A percentile compares a stretch with the other conserved stretches of the same genome.
Conservation (phyloP, 306 rosid genomes). For the Fagus sylvatica region DNA sequence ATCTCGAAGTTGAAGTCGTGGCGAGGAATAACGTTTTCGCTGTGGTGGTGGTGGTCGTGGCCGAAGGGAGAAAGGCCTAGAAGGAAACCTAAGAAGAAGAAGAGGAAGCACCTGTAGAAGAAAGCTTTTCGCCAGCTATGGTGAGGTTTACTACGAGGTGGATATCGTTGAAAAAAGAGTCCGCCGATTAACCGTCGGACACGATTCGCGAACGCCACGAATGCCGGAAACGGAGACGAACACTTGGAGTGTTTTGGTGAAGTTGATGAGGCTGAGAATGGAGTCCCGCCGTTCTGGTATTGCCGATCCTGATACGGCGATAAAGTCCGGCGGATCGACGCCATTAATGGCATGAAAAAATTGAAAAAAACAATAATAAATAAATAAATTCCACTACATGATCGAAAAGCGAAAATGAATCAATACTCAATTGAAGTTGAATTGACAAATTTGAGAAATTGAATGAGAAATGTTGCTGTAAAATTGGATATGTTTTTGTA, state of each 20-base stretch:
- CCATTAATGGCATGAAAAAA: constrained; percentile 45
- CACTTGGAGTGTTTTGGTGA: constrained; percentile 46
- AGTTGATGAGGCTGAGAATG: constrained; percentile 63
- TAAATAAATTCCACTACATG: neutral
- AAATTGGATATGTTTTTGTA: too few relatives aligned
- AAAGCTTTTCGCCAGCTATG: constrained; percentile 49
- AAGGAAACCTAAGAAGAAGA: constrained; percentile 73
- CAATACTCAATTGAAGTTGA: too few relatives aligned
- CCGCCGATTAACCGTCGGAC: constrained; percentile 44
- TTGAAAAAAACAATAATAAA: neutral
- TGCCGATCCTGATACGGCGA: constrained; percentile 77
- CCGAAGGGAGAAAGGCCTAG: constrained; percentile 76
- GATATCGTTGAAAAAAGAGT: constrained; percentile 38
- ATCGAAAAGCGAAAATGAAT: neutral
- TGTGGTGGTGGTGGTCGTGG: constrained; percentile 53
- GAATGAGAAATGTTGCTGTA: too few relatives aligned
- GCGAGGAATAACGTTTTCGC: constrained; percentile 46
- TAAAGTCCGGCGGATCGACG: constrained; percentile 81
- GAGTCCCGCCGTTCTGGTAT: constrained; percentile 51
- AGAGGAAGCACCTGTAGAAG: constrained; percentile 53
- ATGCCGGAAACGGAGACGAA: constrained; percentile 46
- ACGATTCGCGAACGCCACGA: constrained; percentile 29
- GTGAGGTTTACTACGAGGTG: constrained; percentile 45
- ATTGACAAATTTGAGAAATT: too few relatives aligned
- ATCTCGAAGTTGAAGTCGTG: constrained; percentile 55